These are phyloP conservation scores for Dendrobium nobile DNA, from an alignment of 106 monocot genomes.

Conservation along the genomic window DNA sequence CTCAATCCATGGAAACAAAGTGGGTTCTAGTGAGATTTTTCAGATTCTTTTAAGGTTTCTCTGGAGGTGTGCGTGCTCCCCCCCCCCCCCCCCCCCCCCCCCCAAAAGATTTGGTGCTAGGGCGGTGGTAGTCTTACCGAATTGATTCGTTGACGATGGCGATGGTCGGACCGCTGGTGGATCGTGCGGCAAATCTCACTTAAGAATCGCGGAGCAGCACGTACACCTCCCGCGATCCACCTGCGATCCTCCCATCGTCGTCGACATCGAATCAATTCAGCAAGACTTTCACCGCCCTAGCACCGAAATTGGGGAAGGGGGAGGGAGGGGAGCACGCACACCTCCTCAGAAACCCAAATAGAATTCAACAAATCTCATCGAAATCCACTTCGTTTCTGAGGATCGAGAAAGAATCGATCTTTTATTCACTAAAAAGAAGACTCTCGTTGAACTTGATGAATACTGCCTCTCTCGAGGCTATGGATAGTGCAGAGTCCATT, in stretches of 20 bases:
- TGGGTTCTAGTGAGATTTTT: not conserved
- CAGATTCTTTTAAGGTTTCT: not conserved
- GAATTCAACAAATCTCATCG: not conserved
- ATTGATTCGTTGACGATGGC: not conserved
- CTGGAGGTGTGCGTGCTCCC: too few relatives aligned
- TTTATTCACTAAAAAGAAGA: not conserved
- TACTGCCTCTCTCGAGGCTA: not conserved
- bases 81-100: too few relatives aligned
- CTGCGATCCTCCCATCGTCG: slow-evolving; percentile 41
- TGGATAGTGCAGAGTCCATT: too few relatives aligned
- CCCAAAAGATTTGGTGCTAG: not conserved
- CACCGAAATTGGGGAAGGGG: not conserved
- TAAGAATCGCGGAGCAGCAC: too few relatives aligned
- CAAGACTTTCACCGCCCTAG: not conserved
- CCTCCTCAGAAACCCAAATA: not conserved
- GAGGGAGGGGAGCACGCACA: too few relatives aligned
- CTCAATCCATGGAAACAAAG: not conserved
- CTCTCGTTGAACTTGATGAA: not conserved
- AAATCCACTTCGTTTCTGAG: not conserved
- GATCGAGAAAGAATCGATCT: not conserved
- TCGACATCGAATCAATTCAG: not conserved
- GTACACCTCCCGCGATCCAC: slow-evolving; percentile 49
- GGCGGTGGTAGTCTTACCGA: not conserved
- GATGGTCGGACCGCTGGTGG: slow-evolving; percentile 58
- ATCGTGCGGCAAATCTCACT: slow-evolving; percentile 49